Evolutionary conservation across 208 protist genomes (phyloP).

Genomic region (Trichomonas vaginalis): DNA sequence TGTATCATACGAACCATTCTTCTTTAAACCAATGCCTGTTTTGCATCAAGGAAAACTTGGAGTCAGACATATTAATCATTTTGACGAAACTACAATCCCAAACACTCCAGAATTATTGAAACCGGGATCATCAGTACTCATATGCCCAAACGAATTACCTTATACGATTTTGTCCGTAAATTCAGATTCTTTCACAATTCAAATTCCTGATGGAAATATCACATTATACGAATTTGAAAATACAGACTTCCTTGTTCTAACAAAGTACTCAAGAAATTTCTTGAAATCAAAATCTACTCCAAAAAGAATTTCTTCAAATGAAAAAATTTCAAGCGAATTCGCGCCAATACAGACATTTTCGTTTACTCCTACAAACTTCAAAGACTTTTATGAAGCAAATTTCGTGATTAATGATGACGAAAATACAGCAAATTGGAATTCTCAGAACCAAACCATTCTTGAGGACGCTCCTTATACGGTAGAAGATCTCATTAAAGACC

Average conservation of each 20-base stretch:
- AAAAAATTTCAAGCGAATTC: neutral
- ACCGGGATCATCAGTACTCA: neutral
- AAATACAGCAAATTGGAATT: neutral
- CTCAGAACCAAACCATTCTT: neutral
- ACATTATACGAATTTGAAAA: neutral
- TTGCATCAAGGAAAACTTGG: neutral
- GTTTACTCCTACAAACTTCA: neutral
- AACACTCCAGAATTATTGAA: neutral
- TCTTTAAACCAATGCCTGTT: neutral
- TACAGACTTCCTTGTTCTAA: neutral
- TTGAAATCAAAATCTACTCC: neutral
- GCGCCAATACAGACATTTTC: neutral
- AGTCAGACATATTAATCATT: neutral
- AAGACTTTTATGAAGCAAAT: neutral
- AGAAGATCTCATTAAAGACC: neutral
- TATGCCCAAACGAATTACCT: neutral
- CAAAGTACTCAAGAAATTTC: neutral
- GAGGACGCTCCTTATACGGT: neutral
- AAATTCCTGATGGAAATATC: neutral
- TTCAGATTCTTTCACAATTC: neutral
- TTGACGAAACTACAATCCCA: neutral
- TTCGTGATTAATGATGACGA: neutral
- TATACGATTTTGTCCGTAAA: neutral
- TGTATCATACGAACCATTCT: neutral
- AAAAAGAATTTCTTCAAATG: neutral